Conservation (phyloP, 2,329 filamentous ascomycete species). For the Mollisia scopiformis region DNA sequence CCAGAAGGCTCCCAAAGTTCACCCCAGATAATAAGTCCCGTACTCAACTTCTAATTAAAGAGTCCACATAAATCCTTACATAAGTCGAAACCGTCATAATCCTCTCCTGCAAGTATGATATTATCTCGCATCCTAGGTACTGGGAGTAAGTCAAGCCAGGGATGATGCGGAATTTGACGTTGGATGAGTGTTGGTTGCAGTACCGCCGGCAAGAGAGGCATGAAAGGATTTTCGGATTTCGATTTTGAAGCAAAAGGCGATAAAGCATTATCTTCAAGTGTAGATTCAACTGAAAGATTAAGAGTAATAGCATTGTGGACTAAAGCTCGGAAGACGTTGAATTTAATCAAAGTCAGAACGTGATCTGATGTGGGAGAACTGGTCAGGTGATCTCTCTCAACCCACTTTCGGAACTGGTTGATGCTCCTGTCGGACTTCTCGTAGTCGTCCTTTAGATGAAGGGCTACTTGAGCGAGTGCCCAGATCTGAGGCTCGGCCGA, state of each 20-base stretch:
- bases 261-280: constrained; percentile 17
- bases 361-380: constrained; percentile 21
- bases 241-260: constrained; percentile 18
- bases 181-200: constrained; percentile 36
- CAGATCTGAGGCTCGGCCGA: background rate
- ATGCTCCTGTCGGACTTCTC: background rate
- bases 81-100: constrained; percentile 21
- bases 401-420: constrained; percentile 5
- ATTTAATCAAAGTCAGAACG: constrained; percentile 21
- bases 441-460: background rate
- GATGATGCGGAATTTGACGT: constrained; percentile 34
- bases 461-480: background rate
- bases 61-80: constrained; percentile 23
- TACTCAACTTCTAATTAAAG: constrained; percentile 19
- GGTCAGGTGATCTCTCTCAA: constrained; percentile 2
- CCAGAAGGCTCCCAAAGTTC: constrained; percentile 33
- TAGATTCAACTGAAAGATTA: constrained; percentile 12
- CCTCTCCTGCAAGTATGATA: background rate
- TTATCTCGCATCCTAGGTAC: constrained; percentile 10
- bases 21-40: constrained; percentile 38
- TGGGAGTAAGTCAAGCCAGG: constrained; percentile 41
- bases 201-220: background rate
- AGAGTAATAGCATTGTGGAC: constrained; percentile 11
- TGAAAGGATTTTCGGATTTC: background rate
- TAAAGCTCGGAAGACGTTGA: constrained; percentile 22